phyloP scores from a whole-genome alignment of 331 rosid genomes.

The Arachis monticola region DNA sequence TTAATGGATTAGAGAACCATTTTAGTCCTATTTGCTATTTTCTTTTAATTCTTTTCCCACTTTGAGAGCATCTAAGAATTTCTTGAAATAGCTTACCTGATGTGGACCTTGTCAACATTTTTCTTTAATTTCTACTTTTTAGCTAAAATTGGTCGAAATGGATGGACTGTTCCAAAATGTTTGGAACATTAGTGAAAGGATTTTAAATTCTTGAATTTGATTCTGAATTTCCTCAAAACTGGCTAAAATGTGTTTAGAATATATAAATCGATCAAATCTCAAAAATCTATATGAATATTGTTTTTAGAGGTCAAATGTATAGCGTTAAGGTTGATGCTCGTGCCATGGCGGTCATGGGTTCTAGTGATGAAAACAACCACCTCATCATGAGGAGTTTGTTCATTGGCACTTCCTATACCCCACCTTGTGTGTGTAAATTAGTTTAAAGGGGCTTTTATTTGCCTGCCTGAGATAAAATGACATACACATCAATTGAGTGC shows the following conservation, averaged over 20 bases:
- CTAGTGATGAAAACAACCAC: neutral
- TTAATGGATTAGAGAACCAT: neutral
- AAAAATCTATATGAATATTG: neutral
- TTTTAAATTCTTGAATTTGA: constrained; percentile 3
- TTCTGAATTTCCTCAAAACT: neutral
- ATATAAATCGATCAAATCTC: neutral
- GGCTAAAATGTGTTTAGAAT: neutral
- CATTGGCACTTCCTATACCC: neutral
- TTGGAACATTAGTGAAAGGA: neutral
- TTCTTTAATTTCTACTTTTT: neutral
- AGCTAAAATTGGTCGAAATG: neutral
- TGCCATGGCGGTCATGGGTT: neutral
- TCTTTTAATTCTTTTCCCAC: neutral
- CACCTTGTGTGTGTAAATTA: neutral
- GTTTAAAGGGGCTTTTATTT: neutral
- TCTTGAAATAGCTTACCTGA: neutral
- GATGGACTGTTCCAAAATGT: neutral
- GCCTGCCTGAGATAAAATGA: neutral
- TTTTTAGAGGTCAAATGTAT: neutral
- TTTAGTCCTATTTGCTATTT: too few species aligned
- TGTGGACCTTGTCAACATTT: neutral
- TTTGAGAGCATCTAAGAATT: neutral
- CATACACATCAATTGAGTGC: neutral
- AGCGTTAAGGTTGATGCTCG: neutral
- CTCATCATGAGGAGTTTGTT: neutral